These are phyloP conservation scores for Colletotrichum zoysiae DNA, from an alignment of 2,329 filamentous ascomycete species.

Conservation along the genomic window DNA sequence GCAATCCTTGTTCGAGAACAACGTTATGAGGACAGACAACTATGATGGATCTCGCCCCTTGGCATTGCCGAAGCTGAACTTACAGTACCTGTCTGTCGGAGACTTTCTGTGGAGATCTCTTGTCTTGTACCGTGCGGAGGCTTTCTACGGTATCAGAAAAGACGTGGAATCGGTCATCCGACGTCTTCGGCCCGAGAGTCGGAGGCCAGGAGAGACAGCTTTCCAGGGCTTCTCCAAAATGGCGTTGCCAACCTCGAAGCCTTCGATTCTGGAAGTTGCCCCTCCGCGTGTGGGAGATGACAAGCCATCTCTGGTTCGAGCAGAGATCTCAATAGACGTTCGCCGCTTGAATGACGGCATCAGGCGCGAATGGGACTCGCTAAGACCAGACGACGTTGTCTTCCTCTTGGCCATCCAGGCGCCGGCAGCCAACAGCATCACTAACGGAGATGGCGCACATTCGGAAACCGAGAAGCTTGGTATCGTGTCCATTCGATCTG, in stretches of 20 bases:
- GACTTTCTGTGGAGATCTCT: constrained; percentile 98
- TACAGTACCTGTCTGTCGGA: constrained; percentile 94
- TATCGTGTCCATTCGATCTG: constrained; percentile 79
- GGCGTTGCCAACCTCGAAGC: constrained; percentile 88
- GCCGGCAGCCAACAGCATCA: constrained; percentile 61
- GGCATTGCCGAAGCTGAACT: constrained; percentile 91
- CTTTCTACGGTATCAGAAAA: constrained; percentile 93
- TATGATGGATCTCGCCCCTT: constrained; percentile 91
- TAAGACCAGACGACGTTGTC: constrained; percentile 88
- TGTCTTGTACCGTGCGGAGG: constrained; percentile 87
- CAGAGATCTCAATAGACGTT: constrained; percentile 88
- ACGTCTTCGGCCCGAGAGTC: constrained; percentile 78
- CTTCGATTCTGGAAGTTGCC: constrained; percentile 87
- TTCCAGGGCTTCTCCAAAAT: constrained; percentile 93
- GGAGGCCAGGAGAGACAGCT: constrained; percentile 72
- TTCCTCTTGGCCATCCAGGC: constrained; percentile 85
- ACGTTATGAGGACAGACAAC: constrained; percentile 82
- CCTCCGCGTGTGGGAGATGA: constrained; percentile 86
- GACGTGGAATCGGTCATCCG: constrained; percentile 88
- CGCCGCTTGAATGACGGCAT: constrained; percentile 81
- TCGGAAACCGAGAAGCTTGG: constrained; percentile 72
- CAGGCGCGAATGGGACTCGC: constrained; percentile 88
- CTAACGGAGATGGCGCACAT: constrained; percentile 63
- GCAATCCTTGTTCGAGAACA: constrained; percentile 80
- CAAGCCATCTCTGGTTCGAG: constrained; percentile 85